Percentiles rank a stretch among this genome's conserved stretches.
Conservation (phyloP, 2,329 filamentous ascomycete species). For the Aureobasidium mangrovei region DNA sequence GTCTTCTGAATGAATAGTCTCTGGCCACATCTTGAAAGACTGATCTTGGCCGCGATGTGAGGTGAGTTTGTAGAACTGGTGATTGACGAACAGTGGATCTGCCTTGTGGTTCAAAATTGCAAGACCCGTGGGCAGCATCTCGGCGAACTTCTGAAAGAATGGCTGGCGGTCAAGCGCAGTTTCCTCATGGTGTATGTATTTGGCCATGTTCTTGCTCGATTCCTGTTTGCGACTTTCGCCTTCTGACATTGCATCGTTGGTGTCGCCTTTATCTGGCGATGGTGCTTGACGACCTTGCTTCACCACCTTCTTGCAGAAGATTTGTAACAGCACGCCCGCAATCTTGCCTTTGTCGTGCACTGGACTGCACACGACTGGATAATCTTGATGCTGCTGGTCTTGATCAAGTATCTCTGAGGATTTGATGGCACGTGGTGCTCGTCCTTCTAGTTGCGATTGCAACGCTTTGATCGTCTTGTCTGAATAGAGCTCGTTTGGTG, state of each 20-base stretch:
- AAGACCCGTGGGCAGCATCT: slow-evolving; percentile 38
- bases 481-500: slow-evolving; percentile 26
- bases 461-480: slow-evolving; percentile 29
- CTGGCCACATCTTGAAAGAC: slow-evolving; percentile 37
- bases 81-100: slow-evolving; percentile 39
- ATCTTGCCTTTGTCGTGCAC: slow-evolving; percentile 11
- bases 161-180: slow-evolving; percentile 29
- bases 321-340: slow-evolving; percentile 20
- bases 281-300: neutral
- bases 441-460: slow-evolving; percentile 24
- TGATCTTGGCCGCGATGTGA: slow-evolving; percentile 32
- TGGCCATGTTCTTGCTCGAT: neutral
- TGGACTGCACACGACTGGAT: slow-evolving; percentile 21
- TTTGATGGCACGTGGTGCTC: slow-evolving; percentile 18
- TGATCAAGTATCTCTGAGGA: slow-evolving; percentile 17
- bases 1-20: slow-evolving; percentile 37
- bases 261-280: neutral
- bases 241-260: neutral
- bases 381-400: slow-evolving; percentile 5
- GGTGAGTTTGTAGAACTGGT: slow-evolving; percentile 38
- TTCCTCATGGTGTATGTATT: neutral
- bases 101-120: slow-evolving; percentile 38
- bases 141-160: slow-evolving; percentile 37
- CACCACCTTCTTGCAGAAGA: slow-evolving; percentile 14
- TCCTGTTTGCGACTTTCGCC: neutral